Conservation (phyloP, 306 rosid species). For the Fragaria ananassa region DNA sequence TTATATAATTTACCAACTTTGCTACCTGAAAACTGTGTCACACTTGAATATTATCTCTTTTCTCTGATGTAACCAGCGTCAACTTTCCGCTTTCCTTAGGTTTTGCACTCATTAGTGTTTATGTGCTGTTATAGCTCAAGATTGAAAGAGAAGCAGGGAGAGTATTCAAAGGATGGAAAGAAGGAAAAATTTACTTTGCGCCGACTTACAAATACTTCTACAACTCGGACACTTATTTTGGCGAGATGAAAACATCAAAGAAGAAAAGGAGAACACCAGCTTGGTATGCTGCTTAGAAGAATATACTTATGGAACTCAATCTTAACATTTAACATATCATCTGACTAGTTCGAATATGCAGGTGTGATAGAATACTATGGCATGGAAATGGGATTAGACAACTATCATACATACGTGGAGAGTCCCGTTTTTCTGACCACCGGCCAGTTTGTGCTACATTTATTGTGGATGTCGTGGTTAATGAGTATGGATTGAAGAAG, state of each 20-base stretch:
- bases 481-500: slow-evolving; percentile 39
- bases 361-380: slow-evolving; percentile 98
- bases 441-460: slow-evolving; percentile 82
- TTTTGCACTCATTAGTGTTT: slow-evolving; percentile 2
- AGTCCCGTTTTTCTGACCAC: slow-evolving; percentile 79
- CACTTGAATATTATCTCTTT: not conserved
- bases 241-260: slow-evolving; percentile 62
- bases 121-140: slow-evolving; percentile 52
- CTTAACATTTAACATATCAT: not conserved
- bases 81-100: not conserved
- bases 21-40: not conserved
- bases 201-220: slow-evolving; percentile 90
- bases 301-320: not conserved
- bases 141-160: slow-evolving; percentile 93
- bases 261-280: slow-evolving; percentile 95
- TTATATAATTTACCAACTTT: not conserved
- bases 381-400: slow-evolving; percentile 73
- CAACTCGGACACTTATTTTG: slow-evolving; percentile 79
- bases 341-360: slow-evolving; percentile 35
- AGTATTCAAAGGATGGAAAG: slow-evolving; percentile 83
- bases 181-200: slow-evolving; percentile 87
- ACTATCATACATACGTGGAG: slow-evolving; percentile 63
- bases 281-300: slow-evolving; percentile 51
- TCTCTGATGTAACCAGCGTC: not conserved
- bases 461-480: slow-evolving; percentile 53